phyloP scores from a whole-genome alignment of 495 filamentous ascomycete species.

The Lophium mytilinum region DNA sequence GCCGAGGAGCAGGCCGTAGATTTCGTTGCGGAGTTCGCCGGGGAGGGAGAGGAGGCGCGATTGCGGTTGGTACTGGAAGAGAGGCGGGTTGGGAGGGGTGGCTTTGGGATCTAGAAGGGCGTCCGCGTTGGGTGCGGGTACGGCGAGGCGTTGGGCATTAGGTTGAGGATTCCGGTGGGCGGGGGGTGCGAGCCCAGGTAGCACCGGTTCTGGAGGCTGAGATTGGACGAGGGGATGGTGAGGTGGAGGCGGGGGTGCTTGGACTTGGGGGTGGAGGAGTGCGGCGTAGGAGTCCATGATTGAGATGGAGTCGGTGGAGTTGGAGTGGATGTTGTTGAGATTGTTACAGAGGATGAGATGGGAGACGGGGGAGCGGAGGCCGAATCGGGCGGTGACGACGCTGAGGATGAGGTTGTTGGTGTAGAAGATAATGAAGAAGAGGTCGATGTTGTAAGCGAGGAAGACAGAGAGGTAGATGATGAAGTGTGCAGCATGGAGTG shows the following conservation, averaged over 20 bases:
- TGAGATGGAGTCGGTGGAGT: background rate
- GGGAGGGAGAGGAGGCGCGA: constrained; percentile 39
- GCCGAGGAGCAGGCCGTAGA: constrained; percentile 41
- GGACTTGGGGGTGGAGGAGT: background rate
- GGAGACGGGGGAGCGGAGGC: background rate
- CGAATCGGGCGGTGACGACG: background rate
- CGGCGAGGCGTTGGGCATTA: background rate
- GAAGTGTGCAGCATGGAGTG: too few species aligned
- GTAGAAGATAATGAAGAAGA: background rate
- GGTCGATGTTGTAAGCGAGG: background rate
- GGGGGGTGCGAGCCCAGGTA: background rate
- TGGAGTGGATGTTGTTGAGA: background rate
- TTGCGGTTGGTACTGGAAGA: background rate
- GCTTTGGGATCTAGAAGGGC: too few species aligned
- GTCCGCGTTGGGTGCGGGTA: background rate
- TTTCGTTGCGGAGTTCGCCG: constrained; percentile 43
- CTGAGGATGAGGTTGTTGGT: background rate
- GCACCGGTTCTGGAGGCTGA: background rate
- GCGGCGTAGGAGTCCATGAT: background rate
- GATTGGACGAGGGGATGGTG: background rate
- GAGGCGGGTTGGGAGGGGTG: background rate
- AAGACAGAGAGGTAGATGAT: background rate
- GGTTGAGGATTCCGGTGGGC: background rate
- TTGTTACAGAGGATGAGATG: background rate
- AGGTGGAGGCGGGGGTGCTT: background rate